Evolutionary conservation across 441 rosid species (phyloP).

Genomic region (Euphorbia schlechtendalii): DNA sequence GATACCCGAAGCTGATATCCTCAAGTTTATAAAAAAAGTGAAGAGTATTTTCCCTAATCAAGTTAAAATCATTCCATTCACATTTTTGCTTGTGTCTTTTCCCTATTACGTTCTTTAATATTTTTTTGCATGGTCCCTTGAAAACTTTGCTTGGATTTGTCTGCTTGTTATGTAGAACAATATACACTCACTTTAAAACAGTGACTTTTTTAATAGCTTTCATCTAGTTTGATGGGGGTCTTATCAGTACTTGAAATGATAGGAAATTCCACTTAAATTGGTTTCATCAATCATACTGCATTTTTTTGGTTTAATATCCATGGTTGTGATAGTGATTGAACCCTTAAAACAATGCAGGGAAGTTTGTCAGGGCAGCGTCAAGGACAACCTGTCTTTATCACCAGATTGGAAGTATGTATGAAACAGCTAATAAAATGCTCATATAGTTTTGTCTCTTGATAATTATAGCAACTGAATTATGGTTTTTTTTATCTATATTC

Average conservation of each 20-base stretch:
- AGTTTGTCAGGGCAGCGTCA: conserved; percentile 91
- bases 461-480: conserved; percentile 15
- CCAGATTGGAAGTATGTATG: conserved; percentile 78
- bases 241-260: neutral
- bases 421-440: conserved; percentile 17
- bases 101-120: neutral
- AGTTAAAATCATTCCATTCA: neutral
- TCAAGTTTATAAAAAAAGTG: too few species aligned
- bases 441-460: conserved; percentile 8
- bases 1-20: too few species aligned
- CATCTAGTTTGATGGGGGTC: neutral
- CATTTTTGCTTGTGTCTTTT: neutral
- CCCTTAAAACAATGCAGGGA: conserved; percentile 52
- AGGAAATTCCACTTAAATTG: neutral
- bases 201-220: conserved; percentile 2
- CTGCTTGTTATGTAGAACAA: neutral
- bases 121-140: neutral
- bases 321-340: conserved; percentile 10
- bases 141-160: neutral
- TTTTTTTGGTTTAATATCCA: neutral
- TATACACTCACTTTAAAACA: neutral
- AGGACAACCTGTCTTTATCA: conserved; percentile 95
- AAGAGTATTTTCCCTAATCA: neutral
- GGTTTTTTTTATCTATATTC: too few species aligned
- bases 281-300: neutral